Conservation (phyloP, 2,329 filamentous ascomycete genomes). For the Dendryphion nanum region DNA sequence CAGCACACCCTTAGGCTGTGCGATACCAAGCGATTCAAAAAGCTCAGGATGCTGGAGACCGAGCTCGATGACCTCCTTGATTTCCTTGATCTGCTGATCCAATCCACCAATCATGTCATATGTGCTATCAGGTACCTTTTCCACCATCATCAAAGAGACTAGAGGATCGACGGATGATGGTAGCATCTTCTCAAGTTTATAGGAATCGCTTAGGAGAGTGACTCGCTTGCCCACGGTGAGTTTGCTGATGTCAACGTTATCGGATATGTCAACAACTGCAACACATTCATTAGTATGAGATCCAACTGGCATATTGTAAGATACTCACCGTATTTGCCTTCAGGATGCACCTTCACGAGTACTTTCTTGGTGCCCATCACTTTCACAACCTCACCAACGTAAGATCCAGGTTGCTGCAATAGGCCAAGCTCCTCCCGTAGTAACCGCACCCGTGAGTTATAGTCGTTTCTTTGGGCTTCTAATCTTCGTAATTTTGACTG, state of each 20-base stretch:
- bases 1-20: conserved; percentile 94
- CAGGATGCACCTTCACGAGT: conserved; percentile 96
- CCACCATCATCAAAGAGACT: conserved; percentile 99
- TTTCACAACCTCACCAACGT: conserved; percentile 99
- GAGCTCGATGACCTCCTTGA: conserved; percentile 99
- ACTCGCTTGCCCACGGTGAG: conserved; percentile 97
- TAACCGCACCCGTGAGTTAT: conserved; percentile 95
- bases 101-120: conserved; percentile 99
- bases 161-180: conserved; percentile 97
- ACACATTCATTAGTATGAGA: not conserved
- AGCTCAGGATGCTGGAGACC: conserved; percentile 97
- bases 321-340: conserved; percentile 94
- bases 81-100: conserved; percentile 99
- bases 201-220: conserved; percentile 92
- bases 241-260: conserved; percentile 91
- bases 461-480: conserved; percentile 97
- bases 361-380: conserved; percentile 99
- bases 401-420: conserved; percentile 94
- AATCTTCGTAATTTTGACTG: conserved; percentile 92
- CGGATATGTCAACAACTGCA: conserved; percentile 89
- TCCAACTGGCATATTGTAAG: not conserved
- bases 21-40: conserved; percentile 98
- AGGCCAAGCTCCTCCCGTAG: conserved; percentile 93
- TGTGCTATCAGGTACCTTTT: conserved; percentile 98
- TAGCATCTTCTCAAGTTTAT: conserved; percentile 98